Percentiles rank a stretch among this genome's conserved stretches.
Conservation (phyloP, 768 basidiomycete genomes). For the Boletellus ananas region DNA sequence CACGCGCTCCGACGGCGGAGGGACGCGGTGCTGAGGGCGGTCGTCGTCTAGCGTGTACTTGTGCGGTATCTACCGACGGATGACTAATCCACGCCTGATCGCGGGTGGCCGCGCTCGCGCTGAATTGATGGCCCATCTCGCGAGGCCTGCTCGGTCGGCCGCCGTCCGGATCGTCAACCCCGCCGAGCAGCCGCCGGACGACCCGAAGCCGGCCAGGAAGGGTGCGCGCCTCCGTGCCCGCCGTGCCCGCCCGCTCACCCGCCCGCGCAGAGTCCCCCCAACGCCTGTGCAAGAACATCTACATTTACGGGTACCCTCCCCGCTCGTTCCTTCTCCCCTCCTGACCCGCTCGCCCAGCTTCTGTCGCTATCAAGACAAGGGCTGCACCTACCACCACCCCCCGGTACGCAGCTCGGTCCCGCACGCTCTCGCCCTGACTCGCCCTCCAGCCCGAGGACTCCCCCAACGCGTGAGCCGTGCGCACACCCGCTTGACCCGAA, state of each 20-base stretch:
- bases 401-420: conserved; percentile 39
- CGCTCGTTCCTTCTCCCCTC: not conserved
- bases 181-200: conserved; percentile 36
- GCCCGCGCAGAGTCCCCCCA: conserved; percentile 54
- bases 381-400: conserved; percentile 82
- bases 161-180: conserved; percentile 75
- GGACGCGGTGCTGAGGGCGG: conserved; percentile 33
- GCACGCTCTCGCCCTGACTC: conserved; percentile 11
- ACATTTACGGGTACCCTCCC: conserved; percentile 76
- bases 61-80: conserved; percentile 15
- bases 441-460: conserved; percentile 17
- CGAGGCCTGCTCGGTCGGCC: conserved; percentile 53
- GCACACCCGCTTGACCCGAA: not conserved
- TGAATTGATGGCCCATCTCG: conserved; percentile 62
- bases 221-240: conserved; percentile 38
- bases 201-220: conserved; percentile 47
- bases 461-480: conserved; percentile 26
- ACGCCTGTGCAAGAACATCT: conserved; percentile 85
- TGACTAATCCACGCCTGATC: conserved; percentile 17
- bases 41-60: conserved; percentile 6
- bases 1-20: conserved; percentile 61
- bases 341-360: conserved; percentile 41
- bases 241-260: conserved; percentile 4
- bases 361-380: conserved; percentile 84
- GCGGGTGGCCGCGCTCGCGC: not conserved